Evolutionary conservation across 257 asterid species (phyloP), one percentile per base, ranked within the genome.

Genomic region (Linderniella brevidens): DNA sequence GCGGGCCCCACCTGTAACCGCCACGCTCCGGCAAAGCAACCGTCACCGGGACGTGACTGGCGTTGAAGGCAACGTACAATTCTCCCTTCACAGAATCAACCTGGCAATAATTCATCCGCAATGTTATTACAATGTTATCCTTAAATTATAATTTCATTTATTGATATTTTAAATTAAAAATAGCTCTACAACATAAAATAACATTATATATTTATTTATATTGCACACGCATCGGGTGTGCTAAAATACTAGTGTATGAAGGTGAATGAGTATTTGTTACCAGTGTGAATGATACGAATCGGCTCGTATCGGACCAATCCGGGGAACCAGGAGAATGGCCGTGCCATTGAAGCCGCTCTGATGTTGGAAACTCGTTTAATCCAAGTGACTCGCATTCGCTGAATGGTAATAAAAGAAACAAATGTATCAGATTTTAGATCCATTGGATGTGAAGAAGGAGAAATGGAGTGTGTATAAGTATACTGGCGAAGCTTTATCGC

Each of bases 371-470:
- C 59, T 75, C 82, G 19, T 72, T 57, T 55, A 78, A 78, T 60
- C 98, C 92, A 57, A 88, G 92, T 17, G 98, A 84, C 61, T 88
- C 98, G 1, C 87, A 81, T 60, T 78, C 85, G 8, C 97, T 87
- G 72, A 37, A 58, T 48, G 55, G 29, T 37, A 57, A 10, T 48
- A 14, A 3, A 6, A 17, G 49, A 11, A 25, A 53, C 13, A 13
- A 43, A 25, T 55, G n/a, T n/a, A 54, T 48, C 47, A 32, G 14
- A 47, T 19, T 19, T 18, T 52, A 46, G 48, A 50, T 41, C 59
- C 37, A 10, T 53, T 13, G 12, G 15, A 17, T n/a, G n/a, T n/a
- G 39, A 32, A 56, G 41, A 49, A 13, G 47, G 57, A 65, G 32
- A 46, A 40, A 37, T 11, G 57, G 17, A 38, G 50, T 47, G 50